Evolutionary conservation across 1,284 basidiomycete genomes (phyloP).

Genomic region (Microbotryum silenes-acaulis): DNA sequence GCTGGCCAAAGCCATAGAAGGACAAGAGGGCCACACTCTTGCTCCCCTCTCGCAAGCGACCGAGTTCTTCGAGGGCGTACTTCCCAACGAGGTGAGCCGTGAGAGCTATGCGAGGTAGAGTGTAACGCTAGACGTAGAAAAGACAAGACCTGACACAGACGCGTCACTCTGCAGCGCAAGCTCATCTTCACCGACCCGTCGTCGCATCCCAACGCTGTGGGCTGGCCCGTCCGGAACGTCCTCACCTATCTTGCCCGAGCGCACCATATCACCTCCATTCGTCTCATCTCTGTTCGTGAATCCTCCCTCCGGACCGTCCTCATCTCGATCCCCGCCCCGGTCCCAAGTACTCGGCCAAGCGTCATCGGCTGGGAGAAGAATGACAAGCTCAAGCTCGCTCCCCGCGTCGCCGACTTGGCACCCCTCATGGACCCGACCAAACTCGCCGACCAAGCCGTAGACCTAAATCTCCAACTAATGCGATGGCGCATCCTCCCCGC

Average conservation of each 20-base stretch:
- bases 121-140: too few species aligned
- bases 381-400: constrained; percentile 68
- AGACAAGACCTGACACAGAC: too few species aligned
- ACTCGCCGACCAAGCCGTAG: constrained; percentile 89
- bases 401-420: constrained; percentile 81
- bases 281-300: constrained; percentile 64
- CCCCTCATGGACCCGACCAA: constrained; percentile 92
- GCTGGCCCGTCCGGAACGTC: constrained; percentile 91
- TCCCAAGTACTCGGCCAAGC: constrained; percentile 38
- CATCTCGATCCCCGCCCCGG: constrained; percentile 5
- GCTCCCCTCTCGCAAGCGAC: too few species aligned
- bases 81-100: too few species aligned
- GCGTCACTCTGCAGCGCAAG: constrained; percentile 46
- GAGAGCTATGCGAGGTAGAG: too few species aligned
- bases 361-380: constrained; percentile 96
- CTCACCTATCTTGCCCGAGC: constrained; percentile 64
- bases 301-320: constrained; percentile 2
- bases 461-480: constrained; percentile 96
- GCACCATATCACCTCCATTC: constrained; percentile 50
- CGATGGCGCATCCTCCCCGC: constrained; percentile 89
- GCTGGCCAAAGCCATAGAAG: too few species aligned
- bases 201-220: constrained; percentile 63
- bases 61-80: too few species aligned
- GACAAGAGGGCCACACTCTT: too few species aligned
- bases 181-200: constrained; percentile 84